phyloP scores from a whole-genome alignment of 371 early-diverging fungal species.

The Smittium culicis region DNA sequence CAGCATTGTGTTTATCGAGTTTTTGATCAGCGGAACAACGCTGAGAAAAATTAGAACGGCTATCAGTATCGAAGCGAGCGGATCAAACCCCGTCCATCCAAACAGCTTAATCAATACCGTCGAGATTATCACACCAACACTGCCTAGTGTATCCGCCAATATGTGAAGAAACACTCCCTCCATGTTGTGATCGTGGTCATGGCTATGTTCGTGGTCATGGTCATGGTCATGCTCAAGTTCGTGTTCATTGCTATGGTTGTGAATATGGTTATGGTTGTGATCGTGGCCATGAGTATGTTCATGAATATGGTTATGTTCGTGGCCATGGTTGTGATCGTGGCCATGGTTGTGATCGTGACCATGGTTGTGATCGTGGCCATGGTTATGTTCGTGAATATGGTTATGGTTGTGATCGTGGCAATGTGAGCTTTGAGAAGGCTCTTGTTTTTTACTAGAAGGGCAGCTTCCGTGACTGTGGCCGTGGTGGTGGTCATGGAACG shows the following conservation, averaged over 20 bases:
- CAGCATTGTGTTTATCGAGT: conserved; percentile 13
- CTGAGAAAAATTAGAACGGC: conserved; percentile 70
- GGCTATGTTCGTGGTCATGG: conserved; percentile 20
- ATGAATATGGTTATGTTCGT: conserved; percentile 29
- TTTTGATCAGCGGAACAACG: conserved; percentile 68
- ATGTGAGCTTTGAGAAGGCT: not conserved
- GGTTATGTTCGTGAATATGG: conserved; percentile 34
- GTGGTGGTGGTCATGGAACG: conserved; percentile 70
- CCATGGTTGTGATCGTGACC: not conserved
- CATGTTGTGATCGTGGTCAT: conserved; percentile 52
- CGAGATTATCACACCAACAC: conserved; percentile 87
- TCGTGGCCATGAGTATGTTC: conserved; percentile 33
- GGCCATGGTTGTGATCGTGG: conserved; percentile 7
- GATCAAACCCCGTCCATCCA: conserved; percentile 91
- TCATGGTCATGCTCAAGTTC: conserved; percentile 17
- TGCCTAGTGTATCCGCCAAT: conserved; percentile 88
- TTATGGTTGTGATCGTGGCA: conserved; percentile 14
- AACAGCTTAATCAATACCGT: conserved; percentile 74
- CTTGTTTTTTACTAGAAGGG: not conserved
- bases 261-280: conserved; percentile 23
- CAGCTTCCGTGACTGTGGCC: conserved; percentile 41
- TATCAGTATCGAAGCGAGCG: conserved; percentile 86
- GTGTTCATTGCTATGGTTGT: conserved; percentile 22
- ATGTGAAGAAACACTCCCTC: conserved; percentile 89
- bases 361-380: conserved; percentile 20